Base-by-base conservation (phyloP, 495 filamentous ascomycete species). In the Trichoderma reesei region DNA sequence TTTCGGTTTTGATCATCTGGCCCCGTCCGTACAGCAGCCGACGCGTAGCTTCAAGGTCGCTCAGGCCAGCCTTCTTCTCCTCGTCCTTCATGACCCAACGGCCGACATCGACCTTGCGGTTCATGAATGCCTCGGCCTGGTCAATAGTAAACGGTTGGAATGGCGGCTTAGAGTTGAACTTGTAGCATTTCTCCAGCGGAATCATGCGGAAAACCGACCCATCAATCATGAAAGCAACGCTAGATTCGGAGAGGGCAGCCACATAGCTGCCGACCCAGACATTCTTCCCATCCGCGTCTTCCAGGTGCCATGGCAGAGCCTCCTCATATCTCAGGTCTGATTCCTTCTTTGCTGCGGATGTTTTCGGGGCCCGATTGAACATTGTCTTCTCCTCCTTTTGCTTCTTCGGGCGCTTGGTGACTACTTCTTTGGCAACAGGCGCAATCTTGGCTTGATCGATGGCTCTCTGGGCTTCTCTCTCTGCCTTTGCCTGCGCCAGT, bases 131-230 rank as follows among this genome's bases (percentile, higher is more conserved):
- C 72, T 97, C 92, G 0, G 90, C 92, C 67, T 95, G 90, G 64
- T 96, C 92, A 18, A 90, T 86, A 0, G 85, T 88, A 72, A 92
- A 77, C 2, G 83, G 82, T 73, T 91, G 90, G 74, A 95, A 92
- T 60, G 88, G 85, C 56, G 86, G 88, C 72, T 92, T 96, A 63
- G 86, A 82, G 26, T 78, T 88, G 69, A 98, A 97, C 62, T 88
- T 89, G 77, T 98, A 98, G 88, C 88, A 97, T 69, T 96, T 94
- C 68, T 98, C 91, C 10, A 96, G 74, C 0, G 95, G 95, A 26
- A 94, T 80, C 88, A 98, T 90, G 41, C 86, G 85, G 78, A 96
- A 96, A 42, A 82, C 83, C 0, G 72, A 76, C 0, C 76, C 76
- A 33, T 88, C 86, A 20, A 89, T 81, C 14, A 89, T 80, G 64